phyloP scores from a whole-genome alignment of 257 asterid species.

The Nicotiana attenuata region DNA sequence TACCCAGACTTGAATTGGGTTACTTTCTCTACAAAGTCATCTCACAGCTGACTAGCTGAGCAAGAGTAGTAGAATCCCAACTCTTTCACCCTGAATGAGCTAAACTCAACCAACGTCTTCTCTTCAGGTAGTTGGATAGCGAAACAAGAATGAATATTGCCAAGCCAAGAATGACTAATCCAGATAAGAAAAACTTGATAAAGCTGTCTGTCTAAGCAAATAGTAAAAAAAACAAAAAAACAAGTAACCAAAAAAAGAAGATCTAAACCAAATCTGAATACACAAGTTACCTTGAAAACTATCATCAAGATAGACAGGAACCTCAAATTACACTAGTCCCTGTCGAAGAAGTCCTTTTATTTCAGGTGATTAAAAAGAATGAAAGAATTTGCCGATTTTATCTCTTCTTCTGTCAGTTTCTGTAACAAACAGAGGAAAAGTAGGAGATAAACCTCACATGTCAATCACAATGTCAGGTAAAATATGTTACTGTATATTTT shows the following conservation, averaged over 20 bases:
- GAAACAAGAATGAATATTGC: neutral
- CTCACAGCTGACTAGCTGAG: too few relatives aligned
- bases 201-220: neutral
- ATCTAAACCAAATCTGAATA: neutral
- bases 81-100: too few relatives aligned
- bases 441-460: neutral
- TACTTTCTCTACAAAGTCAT: too few relatives aligned
- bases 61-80: too few relatives aligned
- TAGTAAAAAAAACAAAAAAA: neutral
- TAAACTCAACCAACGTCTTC: neutral
- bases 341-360: conserved; percentile 80
- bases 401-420: conserved; percentile 98
- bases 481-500: neutral
- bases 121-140: neutral
- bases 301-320: conserved; percentile 93
- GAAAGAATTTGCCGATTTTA: conserved; percentile 83
- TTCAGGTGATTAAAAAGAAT: conserved; percentile 85
- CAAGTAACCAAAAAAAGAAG: neutral
- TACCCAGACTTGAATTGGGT: too few relatives aligned
- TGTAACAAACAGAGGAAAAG: conserved; percentile 20
- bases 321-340: conserved; percentile 91
- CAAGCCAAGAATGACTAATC: neutral
- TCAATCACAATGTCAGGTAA: neutral
- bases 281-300: conserved; percentile 73
- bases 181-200: neutral